Base-by-base conservation (phyloP, 108 stramenopile genomes). In the Cyclotella distinguenda region DNA sequence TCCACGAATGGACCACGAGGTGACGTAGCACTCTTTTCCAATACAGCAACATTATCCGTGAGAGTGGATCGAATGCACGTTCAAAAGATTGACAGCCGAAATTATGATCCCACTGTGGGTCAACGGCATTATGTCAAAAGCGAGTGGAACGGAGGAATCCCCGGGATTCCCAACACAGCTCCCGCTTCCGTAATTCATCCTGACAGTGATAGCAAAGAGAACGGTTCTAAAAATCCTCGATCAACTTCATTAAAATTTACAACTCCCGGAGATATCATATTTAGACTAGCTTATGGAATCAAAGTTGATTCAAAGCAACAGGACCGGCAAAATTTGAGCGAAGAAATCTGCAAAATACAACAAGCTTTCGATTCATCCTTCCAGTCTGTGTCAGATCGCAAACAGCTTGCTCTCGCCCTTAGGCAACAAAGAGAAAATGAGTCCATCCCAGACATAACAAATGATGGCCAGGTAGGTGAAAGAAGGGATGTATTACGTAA, bases 361-460 rank as follows among this genome's bases (percentile, higher is more conserved):
- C 26, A 55, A 27, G 54, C 54, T 6, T 55, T 55, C 34, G 54
- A 55, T 3, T 55, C 54, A 3, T 55, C 54, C 19, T 36, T 55
- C 34, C 34, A 55, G 11, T 34, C 54, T 22, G 5, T 36, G 54
- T 28, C 25, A 22, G 34, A 55, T 36, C 25, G 34, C 6, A 55
- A 34, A 35, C 19, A 18, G 6, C 54, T 55, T 16, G 54, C 54
- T 36, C 34, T 35, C 19, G 54, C 54, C 36, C 11, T 55, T 18
- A 34, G 34, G 22, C 35, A 55, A 9, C 3, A 36, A 2, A 4
- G 54, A 38, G 18, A 36, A 36, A 35, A 13, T 12, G 54, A 38
- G 3, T 21, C 54, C 25, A 18, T 35, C n/a, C n/a, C n/a, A n/a
- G n/a, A n/a, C n/a, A n/a, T n/a, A n/a, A n/a, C n/a, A n/a, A n/a